A percentile compares a stretch with the other conserved stretches of the same genome.
Evolutionary conservation across 2,329 filamentous ascomycete species (phyloP).

Genomic region (Xylariaceae sp.): DNA sequence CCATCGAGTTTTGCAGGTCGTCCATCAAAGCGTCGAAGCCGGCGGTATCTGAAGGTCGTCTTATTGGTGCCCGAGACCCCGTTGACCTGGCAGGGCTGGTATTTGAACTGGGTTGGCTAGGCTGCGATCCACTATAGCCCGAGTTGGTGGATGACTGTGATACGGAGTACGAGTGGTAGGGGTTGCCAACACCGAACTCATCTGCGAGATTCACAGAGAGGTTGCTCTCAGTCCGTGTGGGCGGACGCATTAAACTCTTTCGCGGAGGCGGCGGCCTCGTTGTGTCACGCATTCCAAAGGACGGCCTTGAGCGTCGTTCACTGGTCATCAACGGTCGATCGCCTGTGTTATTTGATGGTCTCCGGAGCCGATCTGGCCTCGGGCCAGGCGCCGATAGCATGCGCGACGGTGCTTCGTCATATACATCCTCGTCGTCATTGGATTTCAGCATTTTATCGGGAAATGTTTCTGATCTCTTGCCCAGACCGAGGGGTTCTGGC

Average conservation of each 20-base stretch:
- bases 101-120: conserved; percentile 57
- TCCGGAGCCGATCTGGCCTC: conserved; percentile 34
- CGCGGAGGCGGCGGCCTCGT: conserved; percentile 50
- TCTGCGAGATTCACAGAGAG: conserved; percentile 51
- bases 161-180: conserved; percentile 59
- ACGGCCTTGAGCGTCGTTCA: conserved; percentile 33
- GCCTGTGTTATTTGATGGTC: conserved; percentile 19
- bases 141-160: conserved; percentile 65
- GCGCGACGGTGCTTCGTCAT: conserved; percentile 37
- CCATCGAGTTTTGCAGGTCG: conserved; percentile 51
- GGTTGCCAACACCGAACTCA: conserved; percentile 58
- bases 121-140: conserved; percentile 48
- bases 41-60: conserved; percentile 36
- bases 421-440: conserved; percentile 9
- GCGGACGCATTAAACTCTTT: conserved; percentile 41
- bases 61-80: conserved; percentile 26
- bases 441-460: conserved; percentile 33
- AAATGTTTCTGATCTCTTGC: conserved; percentile 50
- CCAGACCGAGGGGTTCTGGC: conserved; percentile 32
- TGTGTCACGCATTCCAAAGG: conserved; percentile 43
- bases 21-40: conserved; percentile 47
- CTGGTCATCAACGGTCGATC: conserved; percentile 18
- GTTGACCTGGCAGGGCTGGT: conserved; percentile 51
- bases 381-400: conserved; percentile 45
- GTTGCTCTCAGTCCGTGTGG: conserved; percentile 33